phyloP scores from a whole-genome alignment of 306 rosid species.

The Luffa acutangula region DNA sequence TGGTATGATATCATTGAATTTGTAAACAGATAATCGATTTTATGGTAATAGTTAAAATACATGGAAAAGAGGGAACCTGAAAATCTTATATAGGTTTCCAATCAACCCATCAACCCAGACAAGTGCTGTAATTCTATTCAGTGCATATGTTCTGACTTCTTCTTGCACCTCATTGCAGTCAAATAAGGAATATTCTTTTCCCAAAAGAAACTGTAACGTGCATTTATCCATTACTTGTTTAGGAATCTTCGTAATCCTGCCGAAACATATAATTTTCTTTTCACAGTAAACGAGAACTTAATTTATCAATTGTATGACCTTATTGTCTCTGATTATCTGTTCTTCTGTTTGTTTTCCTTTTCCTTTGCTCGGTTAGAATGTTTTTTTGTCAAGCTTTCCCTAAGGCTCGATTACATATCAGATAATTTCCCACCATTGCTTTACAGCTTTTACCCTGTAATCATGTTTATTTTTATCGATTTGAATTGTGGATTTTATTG shows the following conservation, averaged over 20 bases:
- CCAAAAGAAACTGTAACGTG: background rate
- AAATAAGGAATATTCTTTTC: background rate
- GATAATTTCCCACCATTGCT: background rate
- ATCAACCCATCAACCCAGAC: background rate
- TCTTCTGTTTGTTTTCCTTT: background rate
- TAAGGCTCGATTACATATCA: background rate
- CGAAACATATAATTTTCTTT: background rate
- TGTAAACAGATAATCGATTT: background rate
- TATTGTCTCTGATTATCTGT: background rate
- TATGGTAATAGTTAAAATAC: background rate
- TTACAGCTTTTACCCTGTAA: background rate
- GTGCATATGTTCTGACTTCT: background rate
- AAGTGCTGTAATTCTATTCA: background rate
- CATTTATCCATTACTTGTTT: background rate
- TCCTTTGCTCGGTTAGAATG: background rate
- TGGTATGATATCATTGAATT: background rate
- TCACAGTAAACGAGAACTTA: background rate
- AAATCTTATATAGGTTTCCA: background rate
- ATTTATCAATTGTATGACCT: background rate
- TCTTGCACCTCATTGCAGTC: background rate
- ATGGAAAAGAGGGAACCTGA: background rate
- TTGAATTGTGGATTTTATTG: constrained; percentile 14
- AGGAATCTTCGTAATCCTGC: background rate
- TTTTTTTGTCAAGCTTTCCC: background rate
- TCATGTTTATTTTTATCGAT: background rate